Percentiles rank a stretch among this genome's conserved stretches.
phyloP scores from a whole-genome alignment of 176 grass and related monocot genomes.

The Alloteropsis semialata region DNA sequence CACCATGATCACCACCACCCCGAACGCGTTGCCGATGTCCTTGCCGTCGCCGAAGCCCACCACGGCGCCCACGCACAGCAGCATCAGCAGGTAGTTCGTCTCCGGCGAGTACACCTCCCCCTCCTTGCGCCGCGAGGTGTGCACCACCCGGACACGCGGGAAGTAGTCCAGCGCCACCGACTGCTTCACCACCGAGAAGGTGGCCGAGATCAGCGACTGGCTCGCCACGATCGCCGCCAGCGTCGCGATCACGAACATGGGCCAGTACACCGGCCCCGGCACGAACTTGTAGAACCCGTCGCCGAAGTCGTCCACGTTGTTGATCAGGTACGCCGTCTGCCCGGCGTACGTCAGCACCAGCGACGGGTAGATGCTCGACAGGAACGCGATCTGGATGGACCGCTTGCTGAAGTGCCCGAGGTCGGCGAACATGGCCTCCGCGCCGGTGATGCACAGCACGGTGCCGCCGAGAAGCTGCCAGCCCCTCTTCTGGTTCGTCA shows the following conservation, averaged over 20 bases:
- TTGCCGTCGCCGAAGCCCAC: constrained; percentile 68
- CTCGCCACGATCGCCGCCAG: constrained; percentile 68
- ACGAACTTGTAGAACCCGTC: constrained; percentile 79
- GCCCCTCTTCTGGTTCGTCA: constrained; percentile 46
- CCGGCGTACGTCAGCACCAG: constrained; percentile 75
- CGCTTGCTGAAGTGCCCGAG: constrained; percentile 74
- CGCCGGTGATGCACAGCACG: constrained; percentile 85
- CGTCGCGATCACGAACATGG: constrained; percentile 73
- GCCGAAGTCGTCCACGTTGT: constrained; percentile 54
- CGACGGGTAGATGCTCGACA: constrained; percentile 75
- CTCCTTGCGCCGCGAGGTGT: constrained; percentile 64
- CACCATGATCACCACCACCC: constrained; percentile 81
- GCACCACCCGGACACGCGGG: constrained; percentile 72
- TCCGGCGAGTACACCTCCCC: constrained; percentile 82
- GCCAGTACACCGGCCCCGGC: constrained; percentile 63
- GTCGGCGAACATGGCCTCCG: constrained; percentile 84
- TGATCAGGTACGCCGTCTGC: constrained; percentile 73
- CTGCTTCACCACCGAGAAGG: constrained; percentile 78
- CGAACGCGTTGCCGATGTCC: constrained; percentile 78
- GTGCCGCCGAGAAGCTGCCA: constrained; percentile 74
- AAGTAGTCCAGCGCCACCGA: constrained; percentile 69
- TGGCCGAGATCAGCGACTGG: constrained; percentile 74
- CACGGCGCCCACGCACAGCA: constrained; percentile 61
- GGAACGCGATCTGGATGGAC: constrained; percentile 57
- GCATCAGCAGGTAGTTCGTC: constrained; percentile 75